phyloP scores from a whole-genome alignment of 768 basidiomycete species.

The Hygrophorus russula region DNA sequence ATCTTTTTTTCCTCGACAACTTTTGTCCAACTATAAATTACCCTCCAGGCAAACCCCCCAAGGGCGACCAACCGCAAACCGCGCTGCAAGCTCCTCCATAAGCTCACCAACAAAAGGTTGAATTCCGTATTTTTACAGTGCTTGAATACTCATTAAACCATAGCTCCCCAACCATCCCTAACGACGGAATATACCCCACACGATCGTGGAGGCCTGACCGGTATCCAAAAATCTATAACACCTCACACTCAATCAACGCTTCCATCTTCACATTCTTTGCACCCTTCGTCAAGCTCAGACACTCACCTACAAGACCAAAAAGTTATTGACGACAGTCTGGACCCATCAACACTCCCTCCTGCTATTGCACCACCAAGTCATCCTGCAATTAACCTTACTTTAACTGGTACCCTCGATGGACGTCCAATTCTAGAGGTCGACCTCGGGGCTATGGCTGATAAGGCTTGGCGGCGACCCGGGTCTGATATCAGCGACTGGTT shows the following conservation, averaged over 20 bases:
- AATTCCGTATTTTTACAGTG: background rate
- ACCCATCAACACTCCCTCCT: conserved; percentile 53
- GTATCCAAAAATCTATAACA: conserved; percentile 13
- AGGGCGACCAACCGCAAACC: conserved; percentile 19
- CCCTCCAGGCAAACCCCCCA: conserved; percentile 23
- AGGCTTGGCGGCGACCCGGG: conserved; percentile 87
- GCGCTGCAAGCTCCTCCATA: conserved; percentile 16
- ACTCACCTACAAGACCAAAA: conserved; percentile 14
- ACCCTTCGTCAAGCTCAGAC: conserved; percentile 11
- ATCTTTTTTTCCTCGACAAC: background rate
- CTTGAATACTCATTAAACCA: conserved; percentile 4
- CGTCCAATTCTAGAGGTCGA: conserved; percentile 82
- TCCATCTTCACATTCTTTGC: conserved; percentile 8
- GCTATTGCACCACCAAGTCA: conserved; percentile 69
- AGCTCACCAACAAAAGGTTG: conserved; percentile 24
- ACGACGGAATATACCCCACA: conserved; percentile 80
- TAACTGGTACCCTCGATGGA: conserved; percentile 57
- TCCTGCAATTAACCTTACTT: conserved; percentile 62
- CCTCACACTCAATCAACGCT: conserved; percentile 7
- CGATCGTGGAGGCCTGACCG: conserved; percentile 40
- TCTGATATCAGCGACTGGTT: conserved; percentile 96
- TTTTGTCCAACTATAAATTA: background rate
- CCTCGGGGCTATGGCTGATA: conserved; percentile 59
- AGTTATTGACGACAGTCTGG: conserved; percentile 39
- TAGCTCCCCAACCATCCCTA: conserved; percentile 43